Evolutionary conservation across 1,139 yeast genomes (phyloP).

Genomic region (Pichia kudriavzevii): DNA sequence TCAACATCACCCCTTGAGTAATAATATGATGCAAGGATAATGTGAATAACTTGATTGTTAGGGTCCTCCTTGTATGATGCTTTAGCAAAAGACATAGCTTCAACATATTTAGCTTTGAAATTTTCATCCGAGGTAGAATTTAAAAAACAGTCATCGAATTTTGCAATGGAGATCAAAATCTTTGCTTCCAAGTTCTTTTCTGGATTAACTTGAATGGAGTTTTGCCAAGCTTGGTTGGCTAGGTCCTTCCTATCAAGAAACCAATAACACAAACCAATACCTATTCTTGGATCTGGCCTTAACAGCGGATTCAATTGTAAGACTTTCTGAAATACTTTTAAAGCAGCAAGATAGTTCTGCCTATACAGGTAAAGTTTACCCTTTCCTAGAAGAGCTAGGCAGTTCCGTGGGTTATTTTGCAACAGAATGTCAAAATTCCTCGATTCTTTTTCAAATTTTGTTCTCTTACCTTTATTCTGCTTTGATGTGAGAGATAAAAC

Average conservation of each 20-base stretch:
- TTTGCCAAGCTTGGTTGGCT: constrained; percentile 78
- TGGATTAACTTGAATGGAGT: constrained; percentile 64
- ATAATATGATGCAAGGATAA: constrained; percentile 29
- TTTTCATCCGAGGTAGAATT: constrained; percentile 53
- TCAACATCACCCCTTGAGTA: constrained; percentile 43
- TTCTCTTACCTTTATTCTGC: constrained; percentile 20
- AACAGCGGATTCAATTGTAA: constrained; percentile 67
- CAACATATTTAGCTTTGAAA: constrained; percentile 43
- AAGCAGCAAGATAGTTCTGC: constrained; percentile 65
- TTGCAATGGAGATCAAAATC: constrained; percentile 58
- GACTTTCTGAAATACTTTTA: constrained; percentile 77
- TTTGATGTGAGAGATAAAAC: constrained; percentile 22
- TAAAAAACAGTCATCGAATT: constrained; percentile 58
- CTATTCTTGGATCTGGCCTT: constrained; percentile 89
- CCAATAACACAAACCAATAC: constrained; percentile 94
- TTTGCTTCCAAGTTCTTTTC: constrained; percentile 50
- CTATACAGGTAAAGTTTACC: constrained; percentile 74
- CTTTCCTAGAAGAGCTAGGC: constrained; percentile 74
- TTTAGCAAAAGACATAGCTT: constrained; percentile 35
- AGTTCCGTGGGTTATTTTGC: constrained; percentile 43
- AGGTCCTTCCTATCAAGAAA: constrained; percentile 66
- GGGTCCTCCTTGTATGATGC: constrained; percentile 27
- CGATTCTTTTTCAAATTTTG: constrained; percentile 54
- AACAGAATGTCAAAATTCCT: constrained; percentile 53
- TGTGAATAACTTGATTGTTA: constrained; percentile 25